Percentiles rank a stretch among this genome's conserved stretches.
Conservation (phyloP, 345 rosid species). For the Boechera retrofracta region DNA sequence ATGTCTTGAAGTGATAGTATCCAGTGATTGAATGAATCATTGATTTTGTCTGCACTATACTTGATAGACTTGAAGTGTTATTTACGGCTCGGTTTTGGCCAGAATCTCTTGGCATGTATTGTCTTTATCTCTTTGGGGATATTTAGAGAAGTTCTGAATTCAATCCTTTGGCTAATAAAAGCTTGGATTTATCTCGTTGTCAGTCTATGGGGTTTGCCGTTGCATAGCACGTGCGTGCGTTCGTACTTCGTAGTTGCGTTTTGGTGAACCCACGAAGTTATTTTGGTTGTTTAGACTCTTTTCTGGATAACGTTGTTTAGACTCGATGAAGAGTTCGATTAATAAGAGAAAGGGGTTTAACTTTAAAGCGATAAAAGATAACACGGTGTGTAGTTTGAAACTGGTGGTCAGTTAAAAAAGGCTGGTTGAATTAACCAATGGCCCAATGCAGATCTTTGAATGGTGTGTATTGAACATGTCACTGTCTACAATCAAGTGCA, state of each 20-base stretch:
- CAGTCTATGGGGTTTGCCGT: too few relatives aligned
- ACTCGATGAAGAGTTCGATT: background rate
- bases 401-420: background rate
- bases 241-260: background rate
- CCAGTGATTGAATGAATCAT: background rate
- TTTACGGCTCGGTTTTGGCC: background rate
- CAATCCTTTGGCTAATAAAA: too few relatives aligned
- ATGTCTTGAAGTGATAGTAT: slow-evolving; percentile 1
- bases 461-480: slow-evolving; percentile 4
- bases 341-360: background rate
- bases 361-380: background rate
- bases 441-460: background rate
- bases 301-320: background rate
- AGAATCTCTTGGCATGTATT: too few relatives aligned
- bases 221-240: too few relatives aligned
- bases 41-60: background rate
- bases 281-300: background rate
- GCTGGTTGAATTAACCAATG: background rate
- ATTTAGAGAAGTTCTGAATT: too few relatives aligned
- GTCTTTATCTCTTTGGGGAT: too few relatives aligned
- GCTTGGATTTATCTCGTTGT: too few relatives aligned
- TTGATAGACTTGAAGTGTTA: background rate
- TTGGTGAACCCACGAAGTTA: background rate
- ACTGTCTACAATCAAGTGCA: background rate
- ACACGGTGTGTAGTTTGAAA: background rate